Evolutionary conservation across 2,329 filamentous ascomycete species (phyloP).

Genomic region (Ploettnerulaceae sp.): DNA sequence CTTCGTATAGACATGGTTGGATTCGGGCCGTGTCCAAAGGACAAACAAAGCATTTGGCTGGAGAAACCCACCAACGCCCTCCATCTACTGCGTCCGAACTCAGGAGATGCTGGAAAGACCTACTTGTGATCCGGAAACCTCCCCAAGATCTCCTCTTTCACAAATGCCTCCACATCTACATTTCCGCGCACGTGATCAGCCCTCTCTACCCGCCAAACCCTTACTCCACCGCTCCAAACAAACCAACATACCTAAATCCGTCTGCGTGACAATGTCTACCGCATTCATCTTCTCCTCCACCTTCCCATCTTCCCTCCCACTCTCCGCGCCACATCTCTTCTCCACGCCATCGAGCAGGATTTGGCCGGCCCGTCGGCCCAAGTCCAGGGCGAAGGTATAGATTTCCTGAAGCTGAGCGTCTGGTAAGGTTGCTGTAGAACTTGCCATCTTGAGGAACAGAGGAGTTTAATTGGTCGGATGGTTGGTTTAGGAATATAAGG

Average conservation of each 20-base stretch:
- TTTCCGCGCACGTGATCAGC: conserved; percentile 10
- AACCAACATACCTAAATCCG: conserved; percentile 56
- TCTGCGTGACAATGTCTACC: conserved; percentile 74
- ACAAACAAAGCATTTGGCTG: not conserved
- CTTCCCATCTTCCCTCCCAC: conserved; percentile 26
- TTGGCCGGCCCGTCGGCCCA: conserved; percentile 65
- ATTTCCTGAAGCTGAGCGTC: conserved; percentile 54
- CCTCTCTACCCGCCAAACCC: not conserved
- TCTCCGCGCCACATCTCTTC: conserved; percentile 36
- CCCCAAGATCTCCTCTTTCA: conserved; percentile 52
- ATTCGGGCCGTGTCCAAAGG: not conserved
- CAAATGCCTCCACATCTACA: conserved; percentile 66
- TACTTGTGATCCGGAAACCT: conserved; percentile 64
- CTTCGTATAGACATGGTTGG: not conserved
- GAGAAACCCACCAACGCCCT: not conserved
- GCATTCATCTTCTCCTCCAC: conserved; percentile 64
- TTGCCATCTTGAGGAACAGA: conserved; percentile 18
- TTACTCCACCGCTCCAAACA: not conserved
- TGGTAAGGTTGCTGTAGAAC: conserved; percentile 8
- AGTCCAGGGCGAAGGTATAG: conserved; percentile 64
- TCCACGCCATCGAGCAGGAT: conserved; percentile 62
- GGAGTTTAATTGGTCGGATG: not conserved
- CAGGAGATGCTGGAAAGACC: conserved; percentile 24
- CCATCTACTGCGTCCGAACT: not conserved
- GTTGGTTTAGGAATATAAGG: not conserved